Conservation (phyloP, 371 early-diverging fungal genomes). For the Zopfochytrium polystomum region DNA sequence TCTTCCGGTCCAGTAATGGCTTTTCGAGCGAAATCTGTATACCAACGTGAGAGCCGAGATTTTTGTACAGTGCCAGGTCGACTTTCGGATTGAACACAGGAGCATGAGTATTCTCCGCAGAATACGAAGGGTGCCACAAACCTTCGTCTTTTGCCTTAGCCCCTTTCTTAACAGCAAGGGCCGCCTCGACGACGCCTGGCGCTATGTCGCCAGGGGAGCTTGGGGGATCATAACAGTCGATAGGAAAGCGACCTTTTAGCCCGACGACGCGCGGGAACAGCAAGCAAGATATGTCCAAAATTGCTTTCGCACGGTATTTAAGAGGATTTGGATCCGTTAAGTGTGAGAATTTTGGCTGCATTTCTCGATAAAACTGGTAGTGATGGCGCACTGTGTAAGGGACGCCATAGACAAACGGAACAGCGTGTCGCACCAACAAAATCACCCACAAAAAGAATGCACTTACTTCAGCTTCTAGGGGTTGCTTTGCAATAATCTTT, state of each 20-base stretch:
- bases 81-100: neutral
- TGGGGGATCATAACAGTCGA: conserved; percentile 35
- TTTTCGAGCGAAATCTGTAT: conserved; percentile 42
- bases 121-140: neutral
- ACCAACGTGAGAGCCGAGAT: conserved; percentile 36
- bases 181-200: neutral
- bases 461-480: conserved; percentile 44
- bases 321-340: conserved; percentile 35
- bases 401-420: neutral
- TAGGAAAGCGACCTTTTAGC: conserved; percentile 31
- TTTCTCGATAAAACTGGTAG: conserved; percentile 37
- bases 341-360: conserved; percentile 42
- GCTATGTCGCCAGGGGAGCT: no score
- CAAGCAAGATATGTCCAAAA: conserved; percentile 35
- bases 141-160: conserved; percentile 26
- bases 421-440: neutral
- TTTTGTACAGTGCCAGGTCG: conserved; percentile 37
- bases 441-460: no score
- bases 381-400: neutral
- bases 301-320: conserved; percentile 40
- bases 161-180: conserved; percentile 6
- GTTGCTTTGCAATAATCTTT: conserved; percentile 32
- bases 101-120: neutral
- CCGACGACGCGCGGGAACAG: conserved; percentile 49
- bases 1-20: conserved; percentile 50